A percentile compares a stretch with the other conserved stretches of the same genome.
Conservation (phyloP, 768 basidiomycete genomes). For the Pisolithus orientalis region DNA sequence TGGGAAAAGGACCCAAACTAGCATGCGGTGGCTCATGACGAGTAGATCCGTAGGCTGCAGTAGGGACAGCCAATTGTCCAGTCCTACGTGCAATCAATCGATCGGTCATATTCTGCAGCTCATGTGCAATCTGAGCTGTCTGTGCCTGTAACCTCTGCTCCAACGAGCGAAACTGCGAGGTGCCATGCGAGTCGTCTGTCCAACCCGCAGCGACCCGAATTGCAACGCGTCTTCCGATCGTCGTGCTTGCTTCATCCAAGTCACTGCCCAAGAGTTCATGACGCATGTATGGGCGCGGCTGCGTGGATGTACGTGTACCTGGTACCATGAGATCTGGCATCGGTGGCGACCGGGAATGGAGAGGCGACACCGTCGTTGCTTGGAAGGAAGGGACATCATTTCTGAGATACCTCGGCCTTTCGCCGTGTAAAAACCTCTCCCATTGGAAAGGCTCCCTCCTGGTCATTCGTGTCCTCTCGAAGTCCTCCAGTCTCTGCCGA, state of each 20-base stretch:
- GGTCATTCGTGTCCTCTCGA: conserved; percentile 12
- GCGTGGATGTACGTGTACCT: conserved; percentile 8
- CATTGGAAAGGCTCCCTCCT: conserved; percentile 13
- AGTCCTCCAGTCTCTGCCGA: conserved; percentile 28
- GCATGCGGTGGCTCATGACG: neutral
- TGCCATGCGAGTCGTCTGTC: conserved; percentile 8
- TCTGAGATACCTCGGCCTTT: conserved; percentile 11
- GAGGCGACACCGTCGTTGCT: conserved; percentile 3
- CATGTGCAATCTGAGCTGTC: conserved; percentile 26
- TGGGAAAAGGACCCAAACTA: neutral
- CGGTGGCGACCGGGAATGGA: conserved; percentile 22
- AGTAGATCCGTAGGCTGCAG: conserved; percentile 1
- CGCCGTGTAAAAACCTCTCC: conserved; percentile 17
- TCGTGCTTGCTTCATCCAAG: conserved; percentile 26
- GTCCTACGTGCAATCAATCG: conserved; percentile 17
- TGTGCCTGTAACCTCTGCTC: conserved; percentile 25
- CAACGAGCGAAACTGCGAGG: conserved; percentile 17
- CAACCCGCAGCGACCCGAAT: conserved; percentile 18
- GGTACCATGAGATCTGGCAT: conserved; percentile 24
- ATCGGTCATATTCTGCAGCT: conserved; percentile 27
- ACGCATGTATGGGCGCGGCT: conserved; percentile 12
- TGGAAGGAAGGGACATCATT: conserved; percentile 7
- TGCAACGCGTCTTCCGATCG: conserved; percentile 31
- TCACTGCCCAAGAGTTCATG: conserved; percentile 14
- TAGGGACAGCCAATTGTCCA: conserved; percentile 14